Percentiles rank a stretch among this genome's conserved stretches.
phyloP scores from a whole-genome alignment of 129 eudicot genomes.

The Logfia minima region DNA sequence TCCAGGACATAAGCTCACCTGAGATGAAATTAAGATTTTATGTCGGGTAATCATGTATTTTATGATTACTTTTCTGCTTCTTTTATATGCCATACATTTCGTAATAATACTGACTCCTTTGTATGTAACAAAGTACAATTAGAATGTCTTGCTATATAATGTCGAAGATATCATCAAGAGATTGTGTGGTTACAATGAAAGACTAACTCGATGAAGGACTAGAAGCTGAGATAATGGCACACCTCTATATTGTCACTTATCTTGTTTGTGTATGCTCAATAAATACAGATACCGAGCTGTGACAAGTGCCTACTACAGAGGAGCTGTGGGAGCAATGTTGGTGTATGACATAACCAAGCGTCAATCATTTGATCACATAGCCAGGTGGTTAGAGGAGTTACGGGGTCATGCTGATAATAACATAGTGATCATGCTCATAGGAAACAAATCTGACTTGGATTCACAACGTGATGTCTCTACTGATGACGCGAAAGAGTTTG shows the following conservation, averaged over 20 bases:
- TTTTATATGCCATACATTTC: neutral
- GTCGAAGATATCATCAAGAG: neutral
- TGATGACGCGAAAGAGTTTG: conserved; percentile 82
- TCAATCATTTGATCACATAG: conserved; percentile 74
- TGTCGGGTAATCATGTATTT: neutral
- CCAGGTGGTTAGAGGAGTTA: conserved; percentile 82
- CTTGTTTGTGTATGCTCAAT: neutral
- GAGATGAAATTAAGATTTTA: neutral
- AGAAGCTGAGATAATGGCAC: neutral
- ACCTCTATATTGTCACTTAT: neutral
- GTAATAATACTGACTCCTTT: neutral
- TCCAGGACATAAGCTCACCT: neutral
- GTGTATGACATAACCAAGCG: conserved; percentile 84
- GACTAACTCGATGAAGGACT: neutral
- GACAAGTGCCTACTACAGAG: conserved; percentile 93
- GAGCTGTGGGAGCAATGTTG: conserved; percentile 92
- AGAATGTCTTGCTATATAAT: neutral
- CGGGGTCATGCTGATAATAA: conserved; percentile 82
- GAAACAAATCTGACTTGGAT: conserved; percentile 78
- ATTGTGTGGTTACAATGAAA: neutral
- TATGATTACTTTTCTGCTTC: neutral
- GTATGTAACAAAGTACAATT: neutral
- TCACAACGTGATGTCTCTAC: conserved; percentile 61
- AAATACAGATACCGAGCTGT: conserved; percentile 75
- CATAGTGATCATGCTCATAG: conserved; percentile 77